phyloP scores from a whole-genome alignment of 2,329 filamentous ascomycete genomes.

The Epichloe sibirici region DNA sequence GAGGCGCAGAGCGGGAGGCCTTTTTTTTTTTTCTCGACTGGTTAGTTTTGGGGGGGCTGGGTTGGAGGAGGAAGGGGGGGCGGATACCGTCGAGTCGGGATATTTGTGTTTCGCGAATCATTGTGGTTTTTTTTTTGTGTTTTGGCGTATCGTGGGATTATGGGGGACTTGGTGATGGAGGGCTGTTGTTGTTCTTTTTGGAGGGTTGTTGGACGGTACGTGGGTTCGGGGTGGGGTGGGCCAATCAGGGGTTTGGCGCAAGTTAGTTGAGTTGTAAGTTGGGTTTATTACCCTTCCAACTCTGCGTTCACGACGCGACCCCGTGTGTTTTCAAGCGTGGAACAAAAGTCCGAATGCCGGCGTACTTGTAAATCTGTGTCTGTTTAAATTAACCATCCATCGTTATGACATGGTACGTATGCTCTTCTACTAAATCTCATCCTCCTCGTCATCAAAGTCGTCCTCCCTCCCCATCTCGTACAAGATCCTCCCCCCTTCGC shows the following conservation, averaged over 20 bases:
- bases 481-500: conserved; percentile 82
- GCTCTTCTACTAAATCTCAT: conserved; percentile 72
- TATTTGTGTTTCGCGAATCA: conserved; percentile 92
- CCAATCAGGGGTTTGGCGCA: conserved; percentile 8
- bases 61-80: not conserved
- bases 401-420: not conserved
- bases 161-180: not conserved
- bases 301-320: not conserved
- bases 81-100: conserved; percentile 72
- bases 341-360: no score
- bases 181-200: not conserved
- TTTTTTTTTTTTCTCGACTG: conserved; percentile 22
- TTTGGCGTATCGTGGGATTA: not conserved
- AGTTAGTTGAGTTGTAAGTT: not conserved
- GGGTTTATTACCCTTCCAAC: not conserved
- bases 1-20: conserved; percentile 92
- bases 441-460: conserved; percentile 92
- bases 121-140: conserved; percentile 22
- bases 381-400: no score
- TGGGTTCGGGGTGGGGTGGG: conserved; percentile 8
- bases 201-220: not conserved
- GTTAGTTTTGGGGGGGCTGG: no score
- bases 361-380: no score
- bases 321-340: no score
- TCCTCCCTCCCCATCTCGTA: conserved; percentile 97